These are phyloP conservation scores for Chamaecyparis obtusa DNA, from an alignment of 75 land plant genomes.

Conservation along the genomic window DNA sequence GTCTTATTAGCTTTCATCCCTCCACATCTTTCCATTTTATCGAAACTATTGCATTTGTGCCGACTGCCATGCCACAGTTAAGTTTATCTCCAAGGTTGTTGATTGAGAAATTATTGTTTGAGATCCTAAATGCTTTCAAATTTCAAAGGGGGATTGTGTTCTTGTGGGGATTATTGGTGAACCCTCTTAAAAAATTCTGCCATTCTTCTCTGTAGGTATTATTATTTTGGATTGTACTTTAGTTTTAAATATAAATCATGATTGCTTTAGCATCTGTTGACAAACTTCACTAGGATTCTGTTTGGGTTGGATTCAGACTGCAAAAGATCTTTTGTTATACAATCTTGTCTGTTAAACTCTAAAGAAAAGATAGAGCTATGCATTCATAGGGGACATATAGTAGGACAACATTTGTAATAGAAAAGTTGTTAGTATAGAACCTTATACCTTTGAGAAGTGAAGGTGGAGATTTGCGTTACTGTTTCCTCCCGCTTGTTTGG, in stretches of 20 bases:
- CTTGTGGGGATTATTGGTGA: slow-evolving; percentile 23
- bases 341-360: background rate
- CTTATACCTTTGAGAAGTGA: too few species aligned
- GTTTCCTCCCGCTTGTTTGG: too few species aligned
- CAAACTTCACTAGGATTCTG: background rate
- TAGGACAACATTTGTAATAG: background rate
- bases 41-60: slow-evolving; percentile 19
- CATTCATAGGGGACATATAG: background rate
- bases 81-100: slow-evolving; percentile 24
- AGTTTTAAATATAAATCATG: background rate
- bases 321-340: background rate
- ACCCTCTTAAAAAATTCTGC: background rate
- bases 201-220: background rate
- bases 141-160: slow-evolving; percentile 26
- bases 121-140: slow-evolving; percentile 26
- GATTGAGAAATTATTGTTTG: slow-evolving; percentile 20
- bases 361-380: background rate
- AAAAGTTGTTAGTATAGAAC: background rate
- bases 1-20: slow-evolving; percentile 19
- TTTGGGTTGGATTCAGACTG: background rate
- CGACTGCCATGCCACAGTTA: slow-evolving; percentile 19
- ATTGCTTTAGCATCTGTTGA: background rate
- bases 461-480: too few species aligned
- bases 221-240: background rate
- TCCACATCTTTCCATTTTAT: slow-evolving; percentile 12